Evolutionary conservation across 2,329 filamentous ascomycete genomes (phyloP).

Genomic region (Paecilomyces formosus): DNA sequence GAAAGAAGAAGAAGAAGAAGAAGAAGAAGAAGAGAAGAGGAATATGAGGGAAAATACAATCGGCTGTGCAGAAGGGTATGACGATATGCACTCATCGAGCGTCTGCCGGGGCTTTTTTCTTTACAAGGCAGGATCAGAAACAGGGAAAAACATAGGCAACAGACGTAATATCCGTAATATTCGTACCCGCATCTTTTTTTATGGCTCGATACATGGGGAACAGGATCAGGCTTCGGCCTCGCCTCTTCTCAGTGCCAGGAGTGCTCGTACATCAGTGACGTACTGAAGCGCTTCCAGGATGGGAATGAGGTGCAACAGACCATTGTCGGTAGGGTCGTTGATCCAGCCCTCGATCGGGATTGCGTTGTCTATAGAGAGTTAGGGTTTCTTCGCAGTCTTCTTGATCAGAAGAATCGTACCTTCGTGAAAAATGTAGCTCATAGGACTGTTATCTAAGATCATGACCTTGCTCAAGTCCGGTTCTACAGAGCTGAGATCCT

Average conservation of each 20-base stretch:
- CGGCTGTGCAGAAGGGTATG: not conserved
- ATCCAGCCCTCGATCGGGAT: conserved; percentile 99
- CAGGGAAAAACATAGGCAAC: not conserved
- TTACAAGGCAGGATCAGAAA: not conserved
- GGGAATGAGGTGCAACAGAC: conserved; percentile 85
- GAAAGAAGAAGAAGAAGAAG: not conserved
- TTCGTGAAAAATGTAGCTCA: conserved; percentile 98
- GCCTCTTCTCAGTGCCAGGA: conserved; percentile 80
- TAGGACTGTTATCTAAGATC: conserved; percentile 96
- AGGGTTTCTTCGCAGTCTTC: not conserved
- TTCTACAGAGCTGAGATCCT: conserved; percentile 92
- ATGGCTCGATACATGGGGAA: not conserved
- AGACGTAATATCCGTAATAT: not conserved
- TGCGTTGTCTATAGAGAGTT: conserved; percentile 67
- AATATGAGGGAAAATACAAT: not conserved
- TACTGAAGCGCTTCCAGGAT: conserved; percentile 92
- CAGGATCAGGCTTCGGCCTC: conserved; percentile 44
- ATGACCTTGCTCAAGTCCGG: conserved; percentile 96
- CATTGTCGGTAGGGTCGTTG: conserved; percentile 93
- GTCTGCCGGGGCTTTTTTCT: not conserved
- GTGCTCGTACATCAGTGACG: conserved; percentile 86
- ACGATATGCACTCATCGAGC: not conserved
- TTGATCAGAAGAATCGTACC: conserved; percentile 48
- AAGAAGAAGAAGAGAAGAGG: not conserved
- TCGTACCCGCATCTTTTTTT: not conserved